These are phyloP conservation scores for Sanguinoderma infundibulare DNA, from an alignment of 1,284 basidiomycete genomes.

Conservation along the genomic window DNA sequence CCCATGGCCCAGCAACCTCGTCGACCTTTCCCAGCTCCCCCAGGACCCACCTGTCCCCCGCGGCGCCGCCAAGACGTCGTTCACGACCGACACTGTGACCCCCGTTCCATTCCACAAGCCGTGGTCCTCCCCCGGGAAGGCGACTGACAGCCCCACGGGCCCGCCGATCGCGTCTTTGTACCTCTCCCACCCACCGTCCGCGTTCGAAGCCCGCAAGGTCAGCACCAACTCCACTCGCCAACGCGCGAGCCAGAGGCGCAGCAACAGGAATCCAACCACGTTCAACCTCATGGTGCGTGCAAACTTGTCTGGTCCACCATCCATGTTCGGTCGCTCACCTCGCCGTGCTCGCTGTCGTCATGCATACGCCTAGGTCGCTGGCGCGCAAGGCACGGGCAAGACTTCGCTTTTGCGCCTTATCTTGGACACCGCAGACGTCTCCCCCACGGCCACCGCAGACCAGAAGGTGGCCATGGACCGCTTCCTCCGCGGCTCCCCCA, in stretches of 20 bases:
- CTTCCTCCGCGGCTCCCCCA: slow-evolving; percentile 61
- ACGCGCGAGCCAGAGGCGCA: slow-evolving; percentile 54
- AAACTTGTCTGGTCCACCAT: background rate
- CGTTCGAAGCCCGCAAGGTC: slow-evolving; percentile 56
- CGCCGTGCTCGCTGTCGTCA: background rate
- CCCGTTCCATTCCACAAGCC: slow-evolving; percentile 81
- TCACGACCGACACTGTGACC: slow-evolving; percentile 50
- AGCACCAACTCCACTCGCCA: slow-evolving; percentile 38
- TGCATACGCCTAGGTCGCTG: slow-evolving; percentile 63
- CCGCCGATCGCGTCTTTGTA: slow-evolving; percentile 69
- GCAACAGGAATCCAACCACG: slow-evolving; percentile 70
- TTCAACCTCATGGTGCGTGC: slow-evolving; percentile 81
- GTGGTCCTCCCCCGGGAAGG: slow-evolving; percentile 54
- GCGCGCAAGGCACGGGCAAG: slow-evolving; percentile 80
- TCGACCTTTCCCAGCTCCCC: slow-evolving; percentile 68
- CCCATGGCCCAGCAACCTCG: slow-evolving; percentile 79
- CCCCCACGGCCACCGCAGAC: slow-evolving; percentile 68
- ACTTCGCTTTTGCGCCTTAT: slow-evolving; percentile 72
- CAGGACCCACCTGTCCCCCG: slow-evolving; percentile 47
- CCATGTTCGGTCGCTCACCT: background rate
- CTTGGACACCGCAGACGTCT: slow-evolving; percentile 78
- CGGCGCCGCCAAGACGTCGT: slow-evolving; percentile 71
- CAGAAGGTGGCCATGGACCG: slow-evolving; percentile 64
- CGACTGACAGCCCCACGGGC: slow-evolving; percentile 39
- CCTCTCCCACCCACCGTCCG: slow-evolving; percentile 61